These are phyloP conservation scores for Daldinia eschscholtzii DNA, from an alignment of 2,329 filamentous ascomycete species.

Conservation along the genomic window DNA sequence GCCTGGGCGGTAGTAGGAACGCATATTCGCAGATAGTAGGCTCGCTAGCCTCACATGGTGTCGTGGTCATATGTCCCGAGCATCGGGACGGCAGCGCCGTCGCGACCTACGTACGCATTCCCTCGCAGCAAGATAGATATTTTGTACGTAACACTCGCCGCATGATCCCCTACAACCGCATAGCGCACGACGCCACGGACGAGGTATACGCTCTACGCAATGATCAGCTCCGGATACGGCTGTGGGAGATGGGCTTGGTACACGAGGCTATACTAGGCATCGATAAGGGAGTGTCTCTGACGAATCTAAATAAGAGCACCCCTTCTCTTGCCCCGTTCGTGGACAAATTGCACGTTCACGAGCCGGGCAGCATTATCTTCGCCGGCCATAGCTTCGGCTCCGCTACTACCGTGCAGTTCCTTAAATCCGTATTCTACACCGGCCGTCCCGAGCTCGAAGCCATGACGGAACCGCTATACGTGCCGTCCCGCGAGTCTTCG, in stretches of 20 bases:
- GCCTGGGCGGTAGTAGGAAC: constrained; percentile 83
- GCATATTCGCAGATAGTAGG: constrained; percentile 87
- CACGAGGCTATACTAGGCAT: constrained; percentile 77
- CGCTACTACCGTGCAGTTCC: constrained; percentile 78
- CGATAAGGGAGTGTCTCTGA: constrained; percentile 65
- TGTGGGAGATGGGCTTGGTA: constrained; percentile 82
- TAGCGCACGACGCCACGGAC: constrained; percentile 72
- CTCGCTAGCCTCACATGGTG: constrained; percentile 82
- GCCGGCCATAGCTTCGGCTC: constrained; percentile 87
- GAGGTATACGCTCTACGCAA: constrained; percentile 77
- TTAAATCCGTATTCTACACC: constrained; percentile 83
- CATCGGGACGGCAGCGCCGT: constrained; percentile 86
- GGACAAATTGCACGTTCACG: constrained; percentile 73
- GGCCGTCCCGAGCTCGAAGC: constrained; percentile 59
- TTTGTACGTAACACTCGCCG: constrained; percentile 53
- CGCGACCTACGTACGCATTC: constrained; percentile 76
- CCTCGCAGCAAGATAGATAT: constrained; percentile 60
- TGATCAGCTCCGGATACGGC: constrained; percentile 77
- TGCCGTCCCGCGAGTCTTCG: constrained; percentile 65
- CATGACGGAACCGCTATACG: constrained; percentile 71
- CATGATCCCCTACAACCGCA: constrained; percentile 62
- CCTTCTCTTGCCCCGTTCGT: constrained; percentile 70
- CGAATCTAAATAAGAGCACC: constrained; percentile 66
- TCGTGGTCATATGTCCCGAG: constrained; percentile 84
- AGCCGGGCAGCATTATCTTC: constrained; percentile 79